Base-by-base conservation (phyloP, 805 yeast genomes). In the Saccharomyces eubayanus region DNA sequence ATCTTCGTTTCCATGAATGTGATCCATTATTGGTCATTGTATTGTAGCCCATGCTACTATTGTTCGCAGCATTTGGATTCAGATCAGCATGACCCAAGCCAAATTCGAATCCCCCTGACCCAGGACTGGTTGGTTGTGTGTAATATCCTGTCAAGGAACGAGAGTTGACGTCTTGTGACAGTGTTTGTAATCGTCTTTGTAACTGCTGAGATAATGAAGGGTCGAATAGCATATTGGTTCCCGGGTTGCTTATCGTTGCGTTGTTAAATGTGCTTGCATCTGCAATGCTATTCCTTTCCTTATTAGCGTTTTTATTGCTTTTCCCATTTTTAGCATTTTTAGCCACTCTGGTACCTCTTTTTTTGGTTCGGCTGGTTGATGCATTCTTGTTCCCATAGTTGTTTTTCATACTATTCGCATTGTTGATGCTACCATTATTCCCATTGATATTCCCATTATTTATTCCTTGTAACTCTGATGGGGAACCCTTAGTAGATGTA, bases 61-160 rank as follows among this genome's bases (percentile, higher is more conserved):
- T 46, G 5, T 24, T 24, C 24, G 28, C 29, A 6, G 50, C 31
- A 24, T 28, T 49, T 16, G 55, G 55, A 20, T 52, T 51, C 5
- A 48, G 48, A n/a, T 52, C 52, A 2, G 55, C 43, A 36, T 52
- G 56, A 21, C 60, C 59, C 21, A 59, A 56, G 8, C 53, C 54
- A 45, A 56, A 59, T 16, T 57, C 59, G 3, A 46, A 20, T 31
- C 50, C 51, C 5, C 61, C 59, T 11, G 57, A 57, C 12, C 67
- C 67, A 10, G 71, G 70, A 54, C 69, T 65, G 12, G 69, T 63
- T 5, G 71, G 69, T 43, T 65, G 68, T 21, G 69, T 64, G 53
- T 67, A 64, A 52, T 65, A 66, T 20, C 70, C 70, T 36, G 60
- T 61, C 24, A 64, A 50, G 2, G 67, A 62, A 36, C 67, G 55